Evolutionary conservation across 225 moss, liverwort and hornwort genomes (phyloP), one percentile per base, ranked within the genome.

Genomic region (Sphagnum contortum): DNA sequence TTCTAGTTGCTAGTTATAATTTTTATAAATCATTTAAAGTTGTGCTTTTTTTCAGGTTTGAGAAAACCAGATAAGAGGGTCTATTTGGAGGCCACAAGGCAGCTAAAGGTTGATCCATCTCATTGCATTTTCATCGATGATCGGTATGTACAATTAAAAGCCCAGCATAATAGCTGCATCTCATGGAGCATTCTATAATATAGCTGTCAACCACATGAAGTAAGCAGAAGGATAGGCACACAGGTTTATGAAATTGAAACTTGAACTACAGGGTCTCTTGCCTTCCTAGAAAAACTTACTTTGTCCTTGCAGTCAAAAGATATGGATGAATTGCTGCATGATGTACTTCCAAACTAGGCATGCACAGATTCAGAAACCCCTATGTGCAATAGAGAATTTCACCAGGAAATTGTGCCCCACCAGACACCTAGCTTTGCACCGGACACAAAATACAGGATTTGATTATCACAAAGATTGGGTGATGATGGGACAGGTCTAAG

Each of bases 81-180:
- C 44, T 99, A 82, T 73, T 65, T 79, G 5, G 86, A 83, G 66
- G 98, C 85, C 54, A 82, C 76, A 49, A 74, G 81, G 52, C 79
- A 77, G 59, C 71, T 99, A 70, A 83, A 92, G 64, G 77, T 99
- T 47, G 74, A 77, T n/a, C 91, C 93, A 45, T 76, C 80, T 45
- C 80, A 78, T 50, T 99, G 91, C 70, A 67, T 99, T 64, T 93
- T 99, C 51, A 74, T 99, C 51, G 98, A 99, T 77, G 98, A 99
- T 75, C 91, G 89, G 98, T 89, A 79, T 68, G 48, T 13, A 52
- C 52, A 29, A 29, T 29, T 29, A 29, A 29, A 29, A 57, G 57
- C 12, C 6, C 4, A 58, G 3, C 5, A 45, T 14, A 44, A 5
- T 55, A 57, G 6, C 46, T 61, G 12, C 4, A 5, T 8, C 13